phyloP scores from a whole-genome alignment of 306 rosid species.

The Ormosia emarginata region DNA sequence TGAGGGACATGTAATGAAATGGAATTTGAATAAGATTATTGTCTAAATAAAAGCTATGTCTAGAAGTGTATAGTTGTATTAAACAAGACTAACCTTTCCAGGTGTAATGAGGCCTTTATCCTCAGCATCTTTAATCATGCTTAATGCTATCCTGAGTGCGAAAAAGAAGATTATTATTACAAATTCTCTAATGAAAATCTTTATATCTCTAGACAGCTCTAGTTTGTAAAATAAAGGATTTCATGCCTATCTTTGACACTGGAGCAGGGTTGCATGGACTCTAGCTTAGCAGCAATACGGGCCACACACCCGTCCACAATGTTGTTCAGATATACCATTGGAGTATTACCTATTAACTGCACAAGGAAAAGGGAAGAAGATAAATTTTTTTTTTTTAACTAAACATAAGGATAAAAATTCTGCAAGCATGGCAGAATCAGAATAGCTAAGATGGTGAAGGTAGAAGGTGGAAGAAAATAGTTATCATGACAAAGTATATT shows the following conservation, averaged over 20 bases:
- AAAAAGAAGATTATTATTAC: not conserved
- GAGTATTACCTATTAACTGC: conserved; percentile 81
- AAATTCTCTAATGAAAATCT: not conserved
- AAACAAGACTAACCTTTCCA: conserved; percentile 52
- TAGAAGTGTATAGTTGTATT: not conserved
- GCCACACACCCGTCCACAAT: conserved; percentile 76
- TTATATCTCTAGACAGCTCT: not conserved
- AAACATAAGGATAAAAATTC: not conserved
- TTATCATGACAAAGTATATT: not conserved
- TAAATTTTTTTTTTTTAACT: not conserved
- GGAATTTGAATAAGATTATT: not conserved
- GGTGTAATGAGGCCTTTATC: conserved; percentile 70
- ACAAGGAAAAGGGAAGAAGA: not conserved
- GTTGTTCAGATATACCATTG: conserved; percentile 74
- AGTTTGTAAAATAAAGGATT: conserved; percentile 1
- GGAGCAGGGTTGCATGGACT: conserved; percentile 76
- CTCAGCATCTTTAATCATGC: conserved; percentile 81
- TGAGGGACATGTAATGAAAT: not conserved
- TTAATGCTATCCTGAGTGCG: conserved; percentile 49
- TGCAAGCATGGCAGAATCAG: not conserved
- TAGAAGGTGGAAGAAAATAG: not conserved
- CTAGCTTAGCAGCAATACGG: conserved; percentile 82
- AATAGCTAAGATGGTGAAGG: not conserved
- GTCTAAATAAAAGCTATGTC: not conserved
- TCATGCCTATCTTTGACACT: conserved; percentile 75